These are phyloP conservation scores for Alternaria tenuissima DNA, from an alignment of 2,329 filamentous ascomycete genomes.

Conservation along the genomic window DNA sequence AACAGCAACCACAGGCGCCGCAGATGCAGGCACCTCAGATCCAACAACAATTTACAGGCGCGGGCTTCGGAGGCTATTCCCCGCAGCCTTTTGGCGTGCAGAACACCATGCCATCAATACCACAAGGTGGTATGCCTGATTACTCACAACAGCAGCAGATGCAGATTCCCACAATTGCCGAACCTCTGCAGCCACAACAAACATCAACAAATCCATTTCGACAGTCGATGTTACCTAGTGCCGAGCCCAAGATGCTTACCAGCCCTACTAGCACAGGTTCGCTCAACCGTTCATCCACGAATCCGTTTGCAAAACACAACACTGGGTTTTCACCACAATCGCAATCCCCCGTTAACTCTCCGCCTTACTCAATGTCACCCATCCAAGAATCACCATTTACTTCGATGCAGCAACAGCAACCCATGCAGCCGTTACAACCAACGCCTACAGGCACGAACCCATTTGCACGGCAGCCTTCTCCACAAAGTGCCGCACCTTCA, in stretches of 20 bases:
- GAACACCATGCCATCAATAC: conserved; percentile 57
- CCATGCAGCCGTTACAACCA: conserved; percentile 53
- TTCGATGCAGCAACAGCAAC: conserved; percentile 46
- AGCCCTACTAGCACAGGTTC: conserved; percentile 50
- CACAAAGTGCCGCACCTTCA: conserved; percentile 44
- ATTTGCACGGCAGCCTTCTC: conserved; percentile 66
- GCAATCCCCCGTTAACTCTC: conserved; percentile 36
- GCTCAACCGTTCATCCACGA: conserved; percentile 73
- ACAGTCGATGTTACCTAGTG: conserved; percentile 76
- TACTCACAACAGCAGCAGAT: conserved; percentile 53
- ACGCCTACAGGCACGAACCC: conserved; percentile 76
- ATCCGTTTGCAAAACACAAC: conserved; percentile 79
- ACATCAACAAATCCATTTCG: conserved; percentile 90
- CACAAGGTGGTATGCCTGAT: conserved; percentile 58
- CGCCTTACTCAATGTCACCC: conserved; percentile 37
- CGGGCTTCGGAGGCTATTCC: conserved; percentile 84
- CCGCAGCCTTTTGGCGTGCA: conserved; percentile 64
- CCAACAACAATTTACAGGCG: conserved; percentile 72
- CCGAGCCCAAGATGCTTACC: conserved; percentile 41
- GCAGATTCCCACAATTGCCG: conserved; percentile 43
- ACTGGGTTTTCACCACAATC: conserved; percentile 40
- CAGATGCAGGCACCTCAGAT: conserved; percentile 57
- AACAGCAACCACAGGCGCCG: conserved; percentile 64
- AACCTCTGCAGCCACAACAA: conserved; percentile 59
- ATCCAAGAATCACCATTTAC: conserved; percentile 47